Base-by-base conservation (phyloP, 176 grass and related monocot genomes). In the Carex myosuroides region DNA sequence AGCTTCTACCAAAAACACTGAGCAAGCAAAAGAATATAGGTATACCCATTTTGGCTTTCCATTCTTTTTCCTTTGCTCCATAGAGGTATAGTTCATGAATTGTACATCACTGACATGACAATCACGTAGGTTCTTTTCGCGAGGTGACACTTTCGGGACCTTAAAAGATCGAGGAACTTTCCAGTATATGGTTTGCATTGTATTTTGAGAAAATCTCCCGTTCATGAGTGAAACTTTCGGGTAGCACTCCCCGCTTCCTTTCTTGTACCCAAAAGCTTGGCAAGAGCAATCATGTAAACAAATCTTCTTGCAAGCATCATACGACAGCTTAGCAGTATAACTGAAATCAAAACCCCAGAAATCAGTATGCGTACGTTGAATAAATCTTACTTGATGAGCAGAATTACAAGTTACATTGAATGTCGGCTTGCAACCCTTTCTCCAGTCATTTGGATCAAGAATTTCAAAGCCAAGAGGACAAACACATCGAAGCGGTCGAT, bases 401-500 rank as follows among this genome's bases (percentile, higher is more conserved):
- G 33, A 41, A 78, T 37, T 4, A 22, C 17, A 42, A 32, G 21
- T 86, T 3, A 88, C 39, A 32, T 85, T 85, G 59, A 86, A 79
- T 65, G 8, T 44, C 5, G 83, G 87, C 58, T 5, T 85, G 84
- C 94, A 93, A 0, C 94, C 89, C 85, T 87, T 90, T 41, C 85
- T 93, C 86, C 84, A 91, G 60, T 93, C 81, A 6, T 60, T 72
- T 26, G 86, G 60, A 13, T 93, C 86, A 24, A 54, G 48, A 64
- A 91, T 56, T 30, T 97, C 77, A 10, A 93, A 97, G 1, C 87
- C 84, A 80, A 88, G 60, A 0, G 87, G 70, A 42, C 94, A 93
- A 48, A 85, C 71, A 0, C 94, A 91, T 48, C 48, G 10, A 0
- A 57, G 68, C 20, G 52, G 87, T 17, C 1, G 54, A 39, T 95